A percentile compares a stretch with the other conserved stretches of the same genome.
Conservation (phyloP, 805 yeast genomes). For the Yarrowia bubula region DNA sequence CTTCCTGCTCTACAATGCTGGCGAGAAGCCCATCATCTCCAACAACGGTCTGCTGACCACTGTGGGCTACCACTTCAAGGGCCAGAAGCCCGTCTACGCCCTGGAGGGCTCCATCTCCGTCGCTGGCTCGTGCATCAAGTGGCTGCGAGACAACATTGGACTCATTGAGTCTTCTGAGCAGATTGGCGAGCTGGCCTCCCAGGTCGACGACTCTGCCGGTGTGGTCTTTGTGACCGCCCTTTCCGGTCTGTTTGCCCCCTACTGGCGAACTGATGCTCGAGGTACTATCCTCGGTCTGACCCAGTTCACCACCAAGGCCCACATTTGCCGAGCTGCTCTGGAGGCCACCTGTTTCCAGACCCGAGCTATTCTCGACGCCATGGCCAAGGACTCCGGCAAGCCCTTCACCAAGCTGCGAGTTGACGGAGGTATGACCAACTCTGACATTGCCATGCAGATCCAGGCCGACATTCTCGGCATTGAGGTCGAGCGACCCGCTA, state of each 20-base stretch:
- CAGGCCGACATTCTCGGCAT: conserved; percentile 92
- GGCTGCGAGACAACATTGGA: conserved; percentile 88
- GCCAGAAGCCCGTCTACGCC: conserved; percentile 73
- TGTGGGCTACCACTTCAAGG: conserved; percentile 85
- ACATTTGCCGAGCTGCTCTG: conserved; percentile 89
- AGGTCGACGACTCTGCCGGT: conserved; percentile 79
- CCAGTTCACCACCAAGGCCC: conserved; percentile 86
- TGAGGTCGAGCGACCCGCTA: conserved; percentile 73
- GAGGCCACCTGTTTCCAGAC: conserved; percentile 96
- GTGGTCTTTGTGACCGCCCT: conserved; percentile 95
- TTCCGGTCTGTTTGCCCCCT: conserved; percentile 91
- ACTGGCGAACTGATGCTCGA: conserved; percentile 90
- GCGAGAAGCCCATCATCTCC: conserved; percentile 65
- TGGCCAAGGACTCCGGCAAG: conserved; percentile 80
- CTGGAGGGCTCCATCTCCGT: conserved; percentile 95
- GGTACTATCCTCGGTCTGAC: conserved; percentile 93
- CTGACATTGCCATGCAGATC: conserved; percentile 87
- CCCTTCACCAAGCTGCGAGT: conserved; percentile 53
- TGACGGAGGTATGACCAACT: conserved; percentile 94
- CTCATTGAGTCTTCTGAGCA: conserved; percentile 79
- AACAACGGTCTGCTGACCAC: conserved; percentile 85
- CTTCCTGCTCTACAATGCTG: conserved; percentile 85
- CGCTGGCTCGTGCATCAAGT: conserved; percentile 90
- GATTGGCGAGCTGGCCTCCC: conserved; percentile 84
- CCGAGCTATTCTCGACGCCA: conserved; percentile 82